Evolutionary conservation across 371 early-diverging fungal genomes (phyloP), one percentile per base, ranked within the genome.

Genomic region (Synchytrium microbalum): DNA sequence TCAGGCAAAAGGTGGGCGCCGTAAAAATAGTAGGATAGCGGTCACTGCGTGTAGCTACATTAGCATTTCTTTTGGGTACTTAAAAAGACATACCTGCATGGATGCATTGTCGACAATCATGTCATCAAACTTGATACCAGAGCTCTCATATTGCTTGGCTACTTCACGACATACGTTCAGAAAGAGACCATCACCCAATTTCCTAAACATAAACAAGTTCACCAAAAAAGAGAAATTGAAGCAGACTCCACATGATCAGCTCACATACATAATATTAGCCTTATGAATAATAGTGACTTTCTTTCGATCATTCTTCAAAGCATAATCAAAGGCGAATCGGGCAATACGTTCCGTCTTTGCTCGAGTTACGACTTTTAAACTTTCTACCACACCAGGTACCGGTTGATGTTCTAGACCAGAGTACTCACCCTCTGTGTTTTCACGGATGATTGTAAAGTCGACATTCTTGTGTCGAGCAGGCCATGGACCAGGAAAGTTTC

Each of bases 381-480:
- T 93, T 78, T 97, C 96, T 63, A 97, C 95, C n/a, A 97, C 96
- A 67, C 96, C 98, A 26, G 93, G 91, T 78, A 86, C 88, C 62
- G 95, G 92, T 87, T 86, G 69, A 82, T 97, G 98, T 81, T 97
- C 98, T 63, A 95, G 82, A 19, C 98, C 98, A 72, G 93, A 89
- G 84, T 97, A 97, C 81, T 96, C 96, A 67, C 98, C 98, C 78
- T 97, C 98, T 27, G 96, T 97, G 83, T 97, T 97, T 77, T 97
- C 98, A 82, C 98, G 91, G 73, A 97, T 94, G 68, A 97, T 92
- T 66, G 92, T 90, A 81, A 96, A 87, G 80, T 97, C 92, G 64
- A 97, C 92, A 66, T 88, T 82, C 68, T 85, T 81, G 78, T 93
- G 91, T 68, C 95, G 89, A 53, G 93, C 82, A 13, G 75, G 66